phyloP scores from a whole-genome alignment of 495 filamentous ascomycete genomes.

The Amniculicola lignicola region DNA sequence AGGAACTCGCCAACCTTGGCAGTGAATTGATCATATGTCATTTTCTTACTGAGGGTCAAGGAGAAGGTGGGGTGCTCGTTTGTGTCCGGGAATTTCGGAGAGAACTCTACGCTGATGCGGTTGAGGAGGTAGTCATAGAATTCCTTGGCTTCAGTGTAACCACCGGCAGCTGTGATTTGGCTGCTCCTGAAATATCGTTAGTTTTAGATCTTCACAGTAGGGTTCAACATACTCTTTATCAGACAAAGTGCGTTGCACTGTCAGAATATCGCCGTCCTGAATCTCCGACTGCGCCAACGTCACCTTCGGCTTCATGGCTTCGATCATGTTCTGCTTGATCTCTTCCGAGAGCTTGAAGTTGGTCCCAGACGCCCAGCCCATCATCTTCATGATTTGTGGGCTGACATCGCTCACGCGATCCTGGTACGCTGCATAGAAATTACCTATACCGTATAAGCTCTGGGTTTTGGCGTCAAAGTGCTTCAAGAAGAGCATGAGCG shows the following conservation, averaged over 20 bases:
- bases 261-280: slow-evolving; percentile 95
- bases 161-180: slow-evolving; percentile 28
- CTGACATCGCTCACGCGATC: slow-evolving; percentile 86
- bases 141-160: slow-evolving; percentile 65
- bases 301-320: slow-evolving; percentile 85
- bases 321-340: slow-evolving; percentile 97
- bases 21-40: slow-evolving; percentile 84
- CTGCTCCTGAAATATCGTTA: slow-evolving; percentile 7
- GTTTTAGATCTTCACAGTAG: background rate
- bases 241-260: slow-evolving; percentile 70
- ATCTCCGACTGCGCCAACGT: slow-evolving; percentile 87
- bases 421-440: slow-evolving; percentile 80
- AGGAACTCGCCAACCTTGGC: slow-evolving; percentile 81
- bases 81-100: slow-evolving; percentile 52
- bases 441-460: slow-evolving; percentile 67
- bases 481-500: slow-evolving; percentile 87
- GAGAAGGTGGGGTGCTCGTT: slow-evolving; percentile 60
- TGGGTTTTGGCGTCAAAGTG: slow-evolving; percentile 79
- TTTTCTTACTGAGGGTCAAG: slow-evolving; percentile 75
- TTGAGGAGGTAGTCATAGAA: slow-evolving; percentile 93
- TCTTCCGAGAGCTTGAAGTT: slow-evolving; percentile 76
- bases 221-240: slow-evolving; percentile 55
- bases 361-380: slow-evolving; percentile 74
- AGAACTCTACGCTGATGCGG: slow-evolving; percentile 68
- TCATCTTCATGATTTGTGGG: slow-evolving; percentile 71